phyloP scores from a whole-genome alignment of 164 flowering plant genomes.

The Cinnamomum chago region DNA sequence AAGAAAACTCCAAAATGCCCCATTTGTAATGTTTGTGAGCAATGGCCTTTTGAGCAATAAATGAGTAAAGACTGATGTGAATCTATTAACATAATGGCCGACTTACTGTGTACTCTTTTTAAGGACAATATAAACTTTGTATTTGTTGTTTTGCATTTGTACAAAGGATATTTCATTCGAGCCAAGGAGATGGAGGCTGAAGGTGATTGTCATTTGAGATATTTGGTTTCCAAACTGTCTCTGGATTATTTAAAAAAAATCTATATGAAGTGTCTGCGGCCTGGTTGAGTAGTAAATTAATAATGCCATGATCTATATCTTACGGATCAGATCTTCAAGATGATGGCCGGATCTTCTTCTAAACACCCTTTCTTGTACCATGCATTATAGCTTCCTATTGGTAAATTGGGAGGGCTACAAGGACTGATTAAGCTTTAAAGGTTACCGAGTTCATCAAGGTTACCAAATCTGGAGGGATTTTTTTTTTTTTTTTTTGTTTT shows the following conservation, averaged over 20 bases:
- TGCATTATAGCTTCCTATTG: no score
- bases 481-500: no score
- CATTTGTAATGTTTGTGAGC: background rate
- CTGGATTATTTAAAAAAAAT: background rate
- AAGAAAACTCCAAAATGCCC: background rate
- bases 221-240: background rate
- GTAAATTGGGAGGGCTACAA: no score
- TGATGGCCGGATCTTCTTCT: no score
- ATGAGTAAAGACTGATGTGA: background rate
- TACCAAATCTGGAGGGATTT: no score
- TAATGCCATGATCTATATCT: no score
- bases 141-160: background rate
- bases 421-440: no score
- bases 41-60: background rate
- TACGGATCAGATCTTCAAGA: no score
- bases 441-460: no score
- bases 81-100: background rate
- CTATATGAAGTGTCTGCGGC: no score
- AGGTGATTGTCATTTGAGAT: background rate
- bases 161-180: background rate
- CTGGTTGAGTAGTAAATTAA: no score
- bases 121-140: background rate
- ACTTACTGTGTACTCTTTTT: background rate
- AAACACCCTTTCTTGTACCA: no score
- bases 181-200: background rate